Evolutionary conservation across 495 filamentous ascomycete species (phyloP).

Genomic region (Oleoguttula mirabilis): DNA sequence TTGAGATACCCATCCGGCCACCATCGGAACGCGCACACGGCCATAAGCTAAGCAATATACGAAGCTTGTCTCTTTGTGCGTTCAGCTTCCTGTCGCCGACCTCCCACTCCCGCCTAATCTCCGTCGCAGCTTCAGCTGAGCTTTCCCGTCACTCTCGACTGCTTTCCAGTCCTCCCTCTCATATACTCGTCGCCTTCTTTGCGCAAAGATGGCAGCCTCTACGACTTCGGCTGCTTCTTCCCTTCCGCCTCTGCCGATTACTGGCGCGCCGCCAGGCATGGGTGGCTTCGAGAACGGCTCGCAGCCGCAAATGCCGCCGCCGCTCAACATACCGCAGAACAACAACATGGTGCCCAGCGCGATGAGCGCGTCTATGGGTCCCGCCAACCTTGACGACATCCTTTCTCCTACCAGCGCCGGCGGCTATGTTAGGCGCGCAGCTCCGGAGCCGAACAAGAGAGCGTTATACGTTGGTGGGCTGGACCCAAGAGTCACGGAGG

Average conservation of each 20-base stretch:
- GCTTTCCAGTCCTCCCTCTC: slow-evolving; percentile 1
- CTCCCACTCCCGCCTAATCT: background rate
- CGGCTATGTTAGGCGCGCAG: slow-evolving; percentile 72
- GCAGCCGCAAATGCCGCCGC: slow-evolving; percentile 74
- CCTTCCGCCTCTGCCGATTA: background rate
- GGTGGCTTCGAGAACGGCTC: slow-evolving; percentile 9
- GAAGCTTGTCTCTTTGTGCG: slow-evolving; percentile 8
- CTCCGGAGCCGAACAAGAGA: slow-evolving; percentile 96
- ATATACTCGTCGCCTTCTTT: background rate
- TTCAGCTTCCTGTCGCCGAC: background rate
- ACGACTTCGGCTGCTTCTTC: slow-evolving; percentile 3
- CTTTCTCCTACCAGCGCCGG: slow-evolving; percentile 44
- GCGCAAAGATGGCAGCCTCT: slow-evolving; percentile 1
- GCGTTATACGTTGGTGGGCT: slow-evolving; percentile 93
- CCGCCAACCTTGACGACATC: slow-evolving; percentile 58
- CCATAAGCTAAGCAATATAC: background rate
- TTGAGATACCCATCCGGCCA: too few relatives aligned
- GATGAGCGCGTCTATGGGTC: slow-evolving; percentile 55
- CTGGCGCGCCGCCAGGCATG: background rate
- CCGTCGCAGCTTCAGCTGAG: slow-evolving; percentile 1
- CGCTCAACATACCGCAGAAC: slow-evolving; percentile 87
- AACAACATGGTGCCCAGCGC: slow-evolving; percentile 92
- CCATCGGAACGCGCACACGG: too few relatives aligned
- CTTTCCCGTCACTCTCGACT: slow-evolving; percentile 6
- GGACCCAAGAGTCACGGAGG: slow-evolving; percentile 90